These are phyloP conservation scores for Micromonas commoda DNA, from an alignment of 139 green algal species.

Conservation along the genomic window DNA sequence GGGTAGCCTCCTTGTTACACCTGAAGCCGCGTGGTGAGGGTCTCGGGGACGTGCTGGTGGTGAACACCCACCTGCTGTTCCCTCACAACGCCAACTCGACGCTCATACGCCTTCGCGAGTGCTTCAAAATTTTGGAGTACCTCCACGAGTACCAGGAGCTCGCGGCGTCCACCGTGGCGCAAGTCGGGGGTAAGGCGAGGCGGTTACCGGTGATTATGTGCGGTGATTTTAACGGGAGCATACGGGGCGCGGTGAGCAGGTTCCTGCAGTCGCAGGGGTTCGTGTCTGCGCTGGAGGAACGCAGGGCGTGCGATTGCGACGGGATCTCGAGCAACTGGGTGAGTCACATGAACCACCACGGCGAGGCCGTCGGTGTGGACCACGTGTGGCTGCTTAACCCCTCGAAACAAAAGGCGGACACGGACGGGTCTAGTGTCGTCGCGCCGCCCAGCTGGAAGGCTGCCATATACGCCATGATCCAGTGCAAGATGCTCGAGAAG, in stretches of 20 bases:
- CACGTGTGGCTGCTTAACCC: slow-evolving; percentile 43
- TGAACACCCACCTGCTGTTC: slow-evolving; percentile 46
- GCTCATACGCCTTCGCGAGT: slow-evolving; percentile 38
- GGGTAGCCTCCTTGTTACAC: slow-evolving; percentile 30
- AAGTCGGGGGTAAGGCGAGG: no score
- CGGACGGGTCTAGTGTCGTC: neutral
- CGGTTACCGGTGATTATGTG: slow-evolving; percentile 10
- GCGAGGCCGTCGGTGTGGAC: slow-evolving; percentile 32
- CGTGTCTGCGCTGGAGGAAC: slow-evolving; percentile 13
- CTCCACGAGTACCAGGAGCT: slow-evolving; percentile 23
- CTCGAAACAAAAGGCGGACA: slow-evolving; percentile 1
- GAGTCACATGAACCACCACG: slow-evolving; percentile 39
- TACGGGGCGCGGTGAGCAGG: slow-evolving; percentile 28
- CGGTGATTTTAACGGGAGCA: slow-evolving; percentile 39
- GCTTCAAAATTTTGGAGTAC: slow-evolving; percentile 42
- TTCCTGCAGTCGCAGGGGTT: slow-evolving; percentile 41
- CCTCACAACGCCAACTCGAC: slow-evolving; percentile 42
- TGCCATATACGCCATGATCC: slow-evolving; percentile 38
- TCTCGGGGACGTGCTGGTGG: slow-evolving; percentile 22
- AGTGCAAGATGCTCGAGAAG: slow-evolving; percentile 17
- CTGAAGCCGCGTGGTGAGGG: neutral
- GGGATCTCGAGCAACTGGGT: slow-evolving; percentile 21
- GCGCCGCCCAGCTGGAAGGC: slow-evolving; percentile 24
- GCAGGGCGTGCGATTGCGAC: neutral
- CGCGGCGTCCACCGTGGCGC: no score